Evolutionary conservation across 1,284 basidiomycete species (phyloP).

Genomic region (Microstroma glucosiphilum): DNA sequence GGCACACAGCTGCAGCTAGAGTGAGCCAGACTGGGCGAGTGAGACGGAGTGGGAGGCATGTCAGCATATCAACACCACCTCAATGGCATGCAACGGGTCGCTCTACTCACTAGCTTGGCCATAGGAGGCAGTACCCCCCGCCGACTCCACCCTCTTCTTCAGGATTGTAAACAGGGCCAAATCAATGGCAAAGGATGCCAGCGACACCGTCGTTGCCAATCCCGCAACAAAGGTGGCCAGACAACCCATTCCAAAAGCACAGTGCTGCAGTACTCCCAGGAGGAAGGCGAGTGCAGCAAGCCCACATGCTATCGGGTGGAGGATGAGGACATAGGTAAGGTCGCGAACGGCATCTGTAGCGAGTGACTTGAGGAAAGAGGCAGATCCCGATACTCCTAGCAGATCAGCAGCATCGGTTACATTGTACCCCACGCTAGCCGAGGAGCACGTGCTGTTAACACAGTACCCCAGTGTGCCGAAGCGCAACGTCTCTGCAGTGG

Average conservation of each 20-base stretch:
- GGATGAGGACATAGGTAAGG: constrained; percentile 41
- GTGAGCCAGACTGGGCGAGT: constrained; percentile 34
- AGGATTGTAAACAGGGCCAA: constrained; percentile 43
- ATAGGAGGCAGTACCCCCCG: constrained; percentile 29
- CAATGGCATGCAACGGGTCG: not conserved
- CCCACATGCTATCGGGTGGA: constrained; percentile 25
- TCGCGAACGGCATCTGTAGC: constrained; percentile 33
- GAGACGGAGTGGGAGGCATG: constrained; percentile 1
- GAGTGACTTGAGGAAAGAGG: not conserved
- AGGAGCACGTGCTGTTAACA: constrained; percentile 26
- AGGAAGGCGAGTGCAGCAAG: constrained; percentile 30
- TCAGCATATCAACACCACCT: not conserved
- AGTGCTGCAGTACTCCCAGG: constrained; percentile 36
- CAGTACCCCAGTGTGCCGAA: constrained; percentile 39
- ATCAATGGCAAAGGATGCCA: constrained; percentile 39
- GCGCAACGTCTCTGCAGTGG: constrained; percentile 9
- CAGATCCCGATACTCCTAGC: not conserved
- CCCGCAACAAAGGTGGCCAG: constrained; percentile 24
- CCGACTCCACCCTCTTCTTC: constrained; percentile 37
- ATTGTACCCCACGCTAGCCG: constrained; percentile 30
- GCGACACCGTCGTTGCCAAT: constrained; percentile 30
- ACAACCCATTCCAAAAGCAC: constrained; percentile 9
- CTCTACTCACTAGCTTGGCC: constrained; percentile 25
- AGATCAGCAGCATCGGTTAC: constrained; percentile 14
- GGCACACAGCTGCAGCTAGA: constrained; percentile 37